Percentiles rank a stretch among this genome's conserved stretches.
Conservation (phyloP, 176 grass and related monocot genomes). For the Chrysopogon serrulatus region DNA sequence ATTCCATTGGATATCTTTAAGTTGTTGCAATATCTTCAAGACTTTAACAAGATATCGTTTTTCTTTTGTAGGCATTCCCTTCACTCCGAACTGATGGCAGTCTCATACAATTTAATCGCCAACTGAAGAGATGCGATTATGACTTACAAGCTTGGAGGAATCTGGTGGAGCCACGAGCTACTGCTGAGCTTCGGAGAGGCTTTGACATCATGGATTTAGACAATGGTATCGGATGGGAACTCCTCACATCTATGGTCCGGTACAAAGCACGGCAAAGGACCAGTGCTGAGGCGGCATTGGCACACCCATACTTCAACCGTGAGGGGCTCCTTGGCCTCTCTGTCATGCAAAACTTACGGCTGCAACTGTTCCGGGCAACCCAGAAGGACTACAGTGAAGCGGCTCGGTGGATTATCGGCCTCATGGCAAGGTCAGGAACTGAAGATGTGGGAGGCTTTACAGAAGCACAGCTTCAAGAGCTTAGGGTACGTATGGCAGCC, state of each 20-base stretch:
- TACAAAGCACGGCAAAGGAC: conserved; percentile 85
- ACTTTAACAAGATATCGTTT: background rate
- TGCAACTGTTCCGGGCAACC: conserved; percentile 85
- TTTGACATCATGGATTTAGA: conserved; percentile 92
- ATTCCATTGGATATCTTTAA: background rate
- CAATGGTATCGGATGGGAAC: conserved; percentile 80
- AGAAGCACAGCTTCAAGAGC: conserved; percentile 94
- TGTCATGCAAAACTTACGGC: conserved; percentile 71
- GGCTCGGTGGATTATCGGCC: conserved; percentile 66
- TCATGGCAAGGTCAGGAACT: conserved; percentile 92
- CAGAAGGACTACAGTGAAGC: conserved; percentile 91
- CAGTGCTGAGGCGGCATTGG: conserved; percentile 78
- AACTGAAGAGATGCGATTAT: conserved; percentile 79
- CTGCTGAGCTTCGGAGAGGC: conserved; percentile 66
- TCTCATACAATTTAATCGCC: conserved; percentile 95
- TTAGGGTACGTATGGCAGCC: conserved; percentile 44
- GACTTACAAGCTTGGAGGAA: conserved; percentile 77
- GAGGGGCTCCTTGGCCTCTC: conserved; percentile 91
- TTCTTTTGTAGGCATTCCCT: conserved; percentile 65
- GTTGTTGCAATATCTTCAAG: background rate
- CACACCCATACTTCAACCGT: conserved; percentile 80
- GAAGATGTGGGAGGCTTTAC: conserved; percentile 84
- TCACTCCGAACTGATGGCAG: conserved; percentile 78
- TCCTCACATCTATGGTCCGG: conserved; percentile 74
- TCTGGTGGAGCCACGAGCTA: conserved; percentile 77